Percentiles rank a stretch among this genome's conserved stretches.
These are phyloP conservation scores for Pichia sporocuriosa DNA, from an alignment of 805 yeast genomes.

Conservation along the genomic window DNA sequence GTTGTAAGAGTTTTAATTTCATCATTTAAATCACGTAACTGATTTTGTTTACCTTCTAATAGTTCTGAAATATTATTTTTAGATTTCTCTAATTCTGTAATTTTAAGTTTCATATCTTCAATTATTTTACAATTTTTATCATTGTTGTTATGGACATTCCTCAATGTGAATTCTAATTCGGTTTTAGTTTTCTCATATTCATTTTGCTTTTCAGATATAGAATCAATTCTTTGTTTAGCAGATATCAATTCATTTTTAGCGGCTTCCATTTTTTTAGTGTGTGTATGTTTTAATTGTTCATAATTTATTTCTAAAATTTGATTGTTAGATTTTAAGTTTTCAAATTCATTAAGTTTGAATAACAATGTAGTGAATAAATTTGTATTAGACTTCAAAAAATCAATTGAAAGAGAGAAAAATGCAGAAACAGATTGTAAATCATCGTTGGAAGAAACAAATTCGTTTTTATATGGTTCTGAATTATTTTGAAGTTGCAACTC, in stretches of 20 bases:
- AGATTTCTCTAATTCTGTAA: slow-evolving; percentile 20
- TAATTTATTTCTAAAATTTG: slow-evolving; percentile 32
- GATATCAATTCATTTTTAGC: slow-evolving; percentile 27
- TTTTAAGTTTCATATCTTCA: slow-evolving; percentile 13
- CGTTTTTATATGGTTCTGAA: slow-evolving; percentile 1
- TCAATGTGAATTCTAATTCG: slow-evolving; percentile 11
- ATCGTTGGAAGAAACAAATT: slow-evolving; percentile 3
- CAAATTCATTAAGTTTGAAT: slow-evolving; percentile 29
- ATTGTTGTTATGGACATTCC: neutral
- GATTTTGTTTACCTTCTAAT: slow-evolving; percentile 32
- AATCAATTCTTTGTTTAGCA: slow-evolving; percentile 19
- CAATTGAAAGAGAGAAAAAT: slow-evolving; percentile 28
- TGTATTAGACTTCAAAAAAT: slow-evolving; percentile 18
- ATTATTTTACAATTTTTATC: slow-evolving; percentile 8
- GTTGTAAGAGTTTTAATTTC: slow-evolving; percentile 36
- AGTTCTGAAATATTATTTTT: slow-evolving; percentile 30
- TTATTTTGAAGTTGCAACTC: neutral
- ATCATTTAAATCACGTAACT: slow-evolving; percentile 30
- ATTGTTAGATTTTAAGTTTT: slow-evolving; percentile 33
- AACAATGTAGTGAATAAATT: slow-evolving; percentile 24
- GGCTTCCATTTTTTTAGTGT: slow-evolving; percentile 27
- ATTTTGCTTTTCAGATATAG: slow-evolving; percentile 18
- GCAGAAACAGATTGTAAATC: slow-evolving; percentile 25
- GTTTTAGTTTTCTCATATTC: slow-evolving; percentile 19
- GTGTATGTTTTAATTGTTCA: slow-evolving; percentile 34